A percentile compares a stretch with the other conserved stretches of the same genome.
phyloP scores from a whole-genome alignment of 257 asterid species.

The Primulina eburnea region DNA sequence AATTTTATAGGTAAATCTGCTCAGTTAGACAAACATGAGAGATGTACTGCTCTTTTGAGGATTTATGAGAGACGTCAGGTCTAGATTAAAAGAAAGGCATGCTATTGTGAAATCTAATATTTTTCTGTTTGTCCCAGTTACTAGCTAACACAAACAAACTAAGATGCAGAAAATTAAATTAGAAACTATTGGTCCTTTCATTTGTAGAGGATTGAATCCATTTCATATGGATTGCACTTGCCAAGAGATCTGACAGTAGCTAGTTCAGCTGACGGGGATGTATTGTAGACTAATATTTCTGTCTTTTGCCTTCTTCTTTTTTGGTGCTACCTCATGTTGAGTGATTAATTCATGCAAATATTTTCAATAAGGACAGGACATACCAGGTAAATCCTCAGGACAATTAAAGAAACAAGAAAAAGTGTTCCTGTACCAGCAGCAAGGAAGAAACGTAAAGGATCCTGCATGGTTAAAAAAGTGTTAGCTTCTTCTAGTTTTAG shows the following conservation, averaged over 20 bases:
- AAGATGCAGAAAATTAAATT: no score
- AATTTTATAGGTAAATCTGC: not conserved
- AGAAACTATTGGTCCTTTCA: not conserved
- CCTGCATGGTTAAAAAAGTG: constrained; percentile 44
- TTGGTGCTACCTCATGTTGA: not conserved
- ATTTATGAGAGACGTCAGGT: not conserved
- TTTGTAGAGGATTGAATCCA: not conserved
- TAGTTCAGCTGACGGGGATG: not conserved
- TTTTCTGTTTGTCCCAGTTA: no score
- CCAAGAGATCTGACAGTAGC: not conserved
- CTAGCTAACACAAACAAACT: no score
- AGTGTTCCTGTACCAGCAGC: constrained; percentile 87
- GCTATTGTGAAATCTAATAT: no score
- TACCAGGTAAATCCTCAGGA: constrained; percentile 91
- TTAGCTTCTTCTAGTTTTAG: constrained; percentile 10
- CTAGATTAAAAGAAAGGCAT: no score
- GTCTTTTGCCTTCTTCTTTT: no score
- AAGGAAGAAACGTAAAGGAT: constrained; percentile 64
- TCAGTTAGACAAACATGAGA: not conserved
- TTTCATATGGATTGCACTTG: not conserved
- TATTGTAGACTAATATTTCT: not conserved
- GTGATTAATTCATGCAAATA: not conserved
- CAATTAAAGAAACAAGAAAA: constrained; percentile 70
- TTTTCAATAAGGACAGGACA: not conserved
- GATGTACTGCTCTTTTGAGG: not conserved